Evolutionary conservation across 2,329 filamentous ascomycete genomes (phyloP), one percentile per base, ranked within the genome.

Genomic region (Parastagonospora avenae): DNA sequence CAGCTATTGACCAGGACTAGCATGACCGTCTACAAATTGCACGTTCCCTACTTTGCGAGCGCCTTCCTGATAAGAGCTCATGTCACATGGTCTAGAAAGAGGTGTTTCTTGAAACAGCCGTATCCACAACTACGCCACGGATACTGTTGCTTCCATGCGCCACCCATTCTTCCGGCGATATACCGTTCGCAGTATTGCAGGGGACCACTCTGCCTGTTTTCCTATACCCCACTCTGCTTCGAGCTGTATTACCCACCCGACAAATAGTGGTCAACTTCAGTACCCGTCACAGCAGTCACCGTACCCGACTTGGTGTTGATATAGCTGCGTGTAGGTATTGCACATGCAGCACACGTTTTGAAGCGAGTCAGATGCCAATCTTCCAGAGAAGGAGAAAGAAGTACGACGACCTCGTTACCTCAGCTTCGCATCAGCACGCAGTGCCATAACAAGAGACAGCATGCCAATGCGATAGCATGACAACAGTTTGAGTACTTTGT

Each of bases 71-170:
- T 38, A 27, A 16, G 31, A 8, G 24, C 27, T 11, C 14, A 29
- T 36, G 33, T 32, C 30, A 42, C 29, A 33, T n/a, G 19, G 24
- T 4, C 33, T 8, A 24, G 24, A 27, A 24, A n/a, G 27, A 31
- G 15, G 10, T 38, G 27, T 38, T 31, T 38, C 33, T 33, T 46
- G 43, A 46, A 46, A 46, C 43, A 27, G 35, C 43, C 15, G 14
- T 29, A 46, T 31, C 27, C 27, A 28, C 24, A 24, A 24, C 27
- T 39, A 28, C 43, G 33, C 43, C 43, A 46, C 43, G 33, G 33
- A 39, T 30, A 19, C 15, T n/a, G 29, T 31, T 31, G 27, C 24
- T 46, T 39, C 35, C 33, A 27, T 15, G 35, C 43, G 43, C 43
- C 43, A 46, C 43, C 43, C 3, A 31, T 46, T 24, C 27, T 38